phyloP scores from a whole-genome alignment of 371 early-diverging fungal genomes.

The Mucor irregularis region DNA sequence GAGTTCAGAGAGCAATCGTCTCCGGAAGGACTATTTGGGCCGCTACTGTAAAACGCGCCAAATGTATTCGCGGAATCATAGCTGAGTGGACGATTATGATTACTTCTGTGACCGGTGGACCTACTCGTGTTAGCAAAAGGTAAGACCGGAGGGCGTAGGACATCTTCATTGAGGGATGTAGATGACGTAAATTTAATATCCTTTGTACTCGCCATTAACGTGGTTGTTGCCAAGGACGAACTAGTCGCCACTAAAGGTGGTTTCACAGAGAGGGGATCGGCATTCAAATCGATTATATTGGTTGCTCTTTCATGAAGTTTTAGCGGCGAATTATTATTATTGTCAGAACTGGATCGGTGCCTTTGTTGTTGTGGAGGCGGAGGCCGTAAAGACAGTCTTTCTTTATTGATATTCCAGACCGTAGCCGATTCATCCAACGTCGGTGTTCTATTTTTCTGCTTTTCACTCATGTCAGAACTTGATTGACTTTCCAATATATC shows the following conservation, averaged over 20 bases:
- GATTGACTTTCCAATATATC: too few species aligned
- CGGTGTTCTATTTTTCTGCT: background rate
- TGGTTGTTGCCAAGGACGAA: background rate
- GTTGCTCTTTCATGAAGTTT: background rate
- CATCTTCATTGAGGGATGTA: background rate
- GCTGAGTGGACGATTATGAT: constrained; percentile 10
- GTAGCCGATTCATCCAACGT: background rate
- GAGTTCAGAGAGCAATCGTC: constrained; percentile 12
- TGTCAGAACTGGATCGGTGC: constrained; percentile 1
- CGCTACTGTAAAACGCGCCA: constrained; percentile 3
- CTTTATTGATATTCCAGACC: background rate
- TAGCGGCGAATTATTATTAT: background rate
- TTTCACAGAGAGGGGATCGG: background rate
- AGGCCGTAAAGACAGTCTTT: constrained; percentile 7
- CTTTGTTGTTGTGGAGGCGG: constrained; percentile 2
- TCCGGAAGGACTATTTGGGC: background rate
- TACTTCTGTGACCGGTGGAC: background rate
- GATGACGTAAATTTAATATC: constrained; percentile 3
- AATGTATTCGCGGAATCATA: constrained; percentile 24
- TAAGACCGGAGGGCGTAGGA: constrained; percentile 7
- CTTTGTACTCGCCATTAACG: background rate
- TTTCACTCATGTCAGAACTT: background rate
- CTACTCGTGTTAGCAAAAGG: constrained; percentile 12
- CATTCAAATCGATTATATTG: background rate
- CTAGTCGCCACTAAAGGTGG: background rate